phyloP scores from a whole-genome alignment of 805 yeast species.

The Groenewaldozyma salmanticensis region DNA sequence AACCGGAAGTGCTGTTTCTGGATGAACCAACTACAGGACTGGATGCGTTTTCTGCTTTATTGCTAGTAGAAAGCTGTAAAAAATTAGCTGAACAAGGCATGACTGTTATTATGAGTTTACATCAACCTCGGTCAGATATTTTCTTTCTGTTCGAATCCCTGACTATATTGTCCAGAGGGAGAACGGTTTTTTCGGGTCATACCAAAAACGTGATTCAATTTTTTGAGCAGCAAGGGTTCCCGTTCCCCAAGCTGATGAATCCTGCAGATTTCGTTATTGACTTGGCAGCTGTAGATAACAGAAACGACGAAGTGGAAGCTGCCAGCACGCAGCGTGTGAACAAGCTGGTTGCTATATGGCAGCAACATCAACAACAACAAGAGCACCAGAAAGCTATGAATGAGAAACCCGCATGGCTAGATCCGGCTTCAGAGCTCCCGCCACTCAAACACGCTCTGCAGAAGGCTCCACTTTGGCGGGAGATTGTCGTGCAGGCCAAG shows the following conservation, averaged over 20 bases:
- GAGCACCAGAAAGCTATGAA: background rate
- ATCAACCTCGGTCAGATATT: constrained; percentile 78
- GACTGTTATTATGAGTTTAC: constrained; percentile 66
- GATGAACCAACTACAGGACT: constrained; percentile 89
- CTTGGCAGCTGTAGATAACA: constrained; percentile 44
- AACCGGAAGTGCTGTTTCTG: constrained; percentile 65
- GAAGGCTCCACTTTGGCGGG: constrained; percentile 35
- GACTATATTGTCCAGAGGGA: constrained; percentile 55
- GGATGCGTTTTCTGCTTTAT: constrained; percentile 66
- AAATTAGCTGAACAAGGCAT: constrained; percentile 51
- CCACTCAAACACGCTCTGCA: background rate
- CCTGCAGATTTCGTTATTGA: constrained; percentile 57
- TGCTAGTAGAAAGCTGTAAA: constrained; percentile 52
- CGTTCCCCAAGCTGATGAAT: constrained; percentile 39
- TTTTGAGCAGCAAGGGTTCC: constrained; percentile 39
- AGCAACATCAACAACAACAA: constrained; percentile 16
- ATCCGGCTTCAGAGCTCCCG: background rate
- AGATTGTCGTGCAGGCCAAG: constrained; percentile 34
- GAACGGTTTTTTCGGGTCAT: constrained; percentile 39
- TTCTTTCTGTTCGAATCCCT: constrained; percentile 57
- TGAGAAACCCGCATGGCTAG: background rate
- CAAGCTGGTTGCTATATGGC: constrained; percentile 33
- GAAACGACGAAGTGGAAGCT: constrained; percentile 31
- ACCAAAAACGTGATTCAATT: constrained; percentile 35
- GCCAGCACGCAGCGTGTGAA: constrained; percentile 29